Evolutionary conservation across 805 yeast genomes (phyloP).

Genomic region (Starmerella bombicola): DNA sequence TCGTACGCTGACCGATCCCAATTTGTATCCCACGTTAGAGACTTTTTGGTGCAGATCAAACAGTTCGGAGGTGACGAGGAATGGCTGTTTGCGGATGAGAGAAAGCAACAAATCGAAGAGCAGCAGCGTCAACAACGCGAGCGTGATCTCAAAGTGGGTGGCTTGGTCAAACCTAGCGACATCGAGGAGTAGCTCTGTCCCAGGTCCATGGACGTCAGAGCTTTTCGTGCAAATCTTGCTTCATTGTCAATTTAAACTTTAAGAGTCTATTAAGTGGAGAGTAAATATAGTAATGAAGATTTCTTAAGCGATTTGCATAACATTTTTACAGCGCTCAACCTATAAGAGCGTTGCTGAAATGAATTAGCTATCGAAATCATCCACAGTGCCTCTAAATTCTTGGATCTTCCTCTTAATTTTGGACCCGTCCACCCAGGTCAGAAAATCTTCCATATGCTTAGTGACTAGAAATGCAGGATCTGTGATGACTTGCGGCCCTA

Average conservation of each 20-base stretch:
- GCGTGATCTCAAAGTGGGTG: constrained; percentile 79
- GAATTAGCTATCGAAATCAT: constrained; percentile 39
- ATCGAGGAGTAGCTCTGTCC: constrained; percentile 52
- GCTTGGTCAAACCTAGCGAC: constrained; percentile 86
- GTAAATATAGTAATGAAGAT: too few relatives aligned
- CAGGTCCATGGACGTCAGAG: too few relatives aligned
- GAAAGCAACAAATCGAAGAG: constrained; percentile 61
- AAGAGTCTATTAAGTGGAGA: too few relatives aligned
- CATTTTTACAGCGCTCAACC: too few relatives aligned
- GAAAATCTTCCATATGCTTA: constrained; percentile 85
- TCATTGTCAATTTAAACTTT: too few relatives aligned
- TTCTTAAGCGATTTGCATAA: too few relatives aligned
- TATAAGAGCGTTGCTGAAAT: constrained; percentile 1
- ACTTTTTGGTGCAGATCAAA: constrained; percentile 90
- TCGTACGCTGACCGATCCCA: constrained; percentile 61
- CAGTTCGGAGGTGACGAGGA: constrained; percentile 93
- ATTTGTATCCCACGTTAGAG: constrained; percentile 79
- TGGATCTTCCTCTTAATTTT: constrained; percentile 84
- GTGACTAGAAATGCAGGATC: constrained; percentile 94
- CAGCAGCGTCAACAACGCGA: constrained; percentile 59
- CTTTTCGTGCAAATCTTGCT: too few relatives aligned
- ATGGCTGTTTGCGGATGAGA: constrained; percentile 87
- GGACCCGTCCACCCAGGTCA: constrained; percentile 95
- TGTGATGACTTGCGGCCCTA: constrained; percentile 89
- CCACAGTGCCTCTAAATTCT: constrained; percentile 63